Conservation (phyloP, 2,329 filamentous ascomycete species). For the Chalara sp. region DNA sequence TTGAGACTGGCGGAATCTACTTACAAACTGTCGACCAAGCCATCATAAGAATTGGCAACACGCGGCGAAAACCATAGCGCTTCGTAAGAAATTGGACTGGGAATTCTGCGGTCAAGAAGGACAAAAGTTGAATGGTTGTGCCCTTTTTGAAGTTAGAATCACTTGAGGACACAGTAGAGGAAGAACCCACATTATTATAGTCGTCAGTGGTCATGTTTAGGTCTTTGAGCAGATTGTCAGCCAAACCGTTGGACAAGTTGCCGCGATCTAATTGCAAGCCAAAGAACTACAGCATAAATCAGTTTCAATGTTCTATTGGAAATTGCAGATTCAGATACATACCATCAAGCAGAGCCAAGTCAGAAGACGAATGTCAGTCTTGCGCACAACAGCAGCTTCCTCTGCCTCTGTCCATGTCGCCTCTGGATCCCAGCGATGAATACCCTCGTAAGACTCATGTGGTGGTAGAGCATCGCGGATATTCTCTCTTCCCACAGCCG, state of each 20-base stretch:
- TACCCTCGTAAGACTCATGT: constrained; percentile 38
- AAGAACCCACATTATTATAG: constrained; percentile 43
- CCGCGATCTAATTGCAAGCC: constrained; percentile 57
- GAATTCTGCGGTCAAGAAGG: constrained; percentile 49
- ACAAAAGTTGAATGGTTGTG: constrained; percentile 47
- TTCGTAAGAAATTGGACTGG: constrained; percentile 53
- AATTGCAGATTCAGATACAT: constrained; percentile 4
- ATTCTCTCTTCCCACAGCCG: constrained; percentile 16
- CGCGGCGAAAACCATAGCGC: constrained; percentile 47
- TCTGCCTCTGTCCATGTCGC: constrained; percentile 50
- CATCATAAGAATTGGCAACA: constrained; percentile 47
- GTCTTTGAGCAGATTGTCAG: constrained; percentile 54
- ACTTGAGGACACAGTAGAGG: constrained; percentile 20
- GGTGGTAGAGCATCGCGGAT: constrained; percentile 22
- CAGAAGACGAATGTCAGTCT: constrained; percentile 38
- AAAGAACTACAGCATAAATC: constrained; percentile 40
- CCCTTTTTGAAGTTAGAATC: constrained; percentile 25
- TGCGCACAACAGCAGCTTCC: constrained; percentile 48
- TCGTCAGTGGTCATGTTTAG: constrained; percentile 40
- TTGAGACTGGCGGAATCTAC: constrained; percentile 7
- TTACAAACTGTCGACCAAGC: constrained; percentile 41
- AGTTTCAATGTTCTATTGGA: constrained; percentile 29
- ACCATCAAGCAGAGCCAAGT: constrained; percentile 40
- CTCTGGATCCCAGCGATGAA: constrained; percentile 42
- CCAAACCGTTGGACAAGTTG: constrained; percentile 55